Percentiles rank a stretch among this genome's conserved stretches.
Conservation (phyloP, 495 filamentous ascomycete species). For the Bathelium albidoporum region DNA sequence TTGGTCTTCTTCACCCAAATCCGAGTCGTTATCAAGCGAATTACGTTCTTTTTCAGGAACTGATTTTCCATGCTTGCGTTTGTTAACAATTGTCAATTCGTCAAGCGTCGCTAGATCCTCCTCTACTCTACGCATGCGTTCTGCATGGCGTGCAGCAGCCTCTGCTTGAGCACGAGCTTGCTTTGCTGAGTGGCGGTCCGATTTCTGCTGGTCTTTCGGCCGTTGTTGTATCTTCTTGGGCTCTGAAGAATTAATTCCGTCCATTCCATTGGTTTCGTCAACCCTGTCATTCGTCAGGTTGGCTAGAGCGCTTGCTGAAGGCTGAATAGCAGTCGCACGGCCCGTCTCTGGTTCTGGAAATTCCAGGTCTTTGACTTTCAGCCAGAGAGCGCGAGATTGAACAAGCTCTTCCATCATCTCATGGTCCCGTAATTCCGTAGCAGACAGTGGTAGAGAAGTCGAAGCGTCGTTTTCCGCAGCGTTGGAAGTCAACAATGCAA, state of each 20-base stretch:
- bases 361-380: constrained; percentile 54
- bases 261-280: neutral
- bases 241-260: no score
- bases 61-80: neutral
- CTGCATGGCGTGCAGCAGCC: constrained; percentile 44
- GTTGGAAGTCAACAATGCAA: constrained; percentile 73
- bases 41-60: neutral
- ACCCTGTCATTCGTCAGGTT: constrained; percentile 23
- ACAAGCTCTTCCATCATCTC: constrained; percentile 78
- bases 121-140: constrained; percentile 47
- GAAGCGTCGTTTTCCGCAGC: constrained; percentile 40
- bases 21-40: constrained; percentile 39
- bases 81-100: neutral
- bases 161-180: constrained; percentile 35
- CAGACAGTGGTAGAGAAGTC: constrained; percentile 44
- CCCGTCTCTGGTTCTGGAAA: constrained; percentile 17
- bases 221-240: neutral
- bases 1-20: constrained; percentile 57
- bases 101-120: constrained; percentile 60
- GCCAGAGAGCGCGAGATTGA: constrained; percentile 71
- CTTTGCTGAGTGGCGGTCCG: neutral
- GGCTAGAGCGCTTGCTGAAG: constrained; percentile 34
- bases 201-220: neutral
- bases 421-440: constrained; percentile 72
- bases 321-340: constrained; percentile 3